These are phyloP conservation scores for Ceriops decandra DNA, from an alignment of 345 rosid species.

Conservation along the genomic window DNA sequence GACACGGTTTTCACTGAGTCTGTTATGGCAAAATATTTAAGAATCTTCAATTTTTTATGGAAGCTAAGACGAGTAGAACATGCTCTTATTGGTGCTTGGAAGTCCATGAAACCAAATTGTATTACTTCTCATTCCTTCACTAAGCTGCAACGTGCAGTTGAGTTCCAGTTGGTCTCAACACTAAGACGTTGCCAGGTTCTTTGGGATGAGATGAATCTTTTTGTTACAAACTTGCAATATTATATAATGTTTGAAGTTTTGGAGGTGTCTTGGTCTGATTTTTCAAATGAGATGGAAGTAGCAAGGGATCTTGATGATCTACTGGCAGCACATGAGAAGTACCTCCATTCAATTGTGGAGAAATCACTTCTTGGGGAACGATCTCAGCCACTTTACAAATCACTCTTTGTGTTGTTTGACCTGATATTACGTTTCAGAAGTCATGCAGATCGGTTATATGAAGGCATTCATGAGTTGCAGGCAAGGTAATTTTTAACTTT, in stretches of 20 bases:
- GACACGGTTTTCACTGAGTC: conserved; percentile 91
- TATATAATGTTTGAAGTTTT: conserved; percentile 98
- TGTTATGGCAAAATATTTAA: conserved; percentile 75
- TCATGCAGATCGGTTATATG: conserved; percentile 85
- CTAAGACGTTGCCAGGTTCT: conserved; percentile 93
- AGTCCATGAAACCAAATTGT: conserved; percentile 98
- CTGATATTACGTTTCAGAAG: conserved; percentile 80
- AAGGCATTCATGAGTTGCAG: conserved; percentile 87
- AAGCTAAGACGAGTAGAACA: conserved; percentile 94
- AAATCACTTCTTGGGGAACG: conserved; percentile 93
- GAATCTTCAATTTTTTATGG: conserved; percentile 95
- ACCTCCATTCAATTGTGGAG: conserved; percentile 77
- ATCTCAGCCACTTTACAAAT: conserved; percentile 68
- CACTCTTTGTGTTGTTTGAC: conserved; percentile 85
- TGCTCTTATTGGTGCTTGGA: conserved; percentile 94
- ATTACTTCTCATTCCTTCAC: conserved; percentile 72
- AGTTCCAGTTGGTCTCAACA: conserved; percentile 72
- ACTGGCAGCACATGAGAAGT: conserved; percentile 90
- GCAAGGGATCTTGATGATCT: conserved; percentile 97
- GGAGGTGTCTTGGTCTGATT: conserved; percentile 96
- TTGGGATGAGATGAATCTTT: conserved; percentile 97
- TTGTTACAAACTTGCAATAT: conserved; percentile 91
- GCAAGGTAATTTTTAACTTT: conserved; percentile 58
- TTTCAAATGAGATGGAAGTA: conserved; percentile 81
- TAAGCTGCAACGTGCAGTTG: conserved; percentile 68